phyloP scores from a whole-genome alignment of 2,329 filamentous ascomycete species.

The Sordariomycetes sp. region DNA sequence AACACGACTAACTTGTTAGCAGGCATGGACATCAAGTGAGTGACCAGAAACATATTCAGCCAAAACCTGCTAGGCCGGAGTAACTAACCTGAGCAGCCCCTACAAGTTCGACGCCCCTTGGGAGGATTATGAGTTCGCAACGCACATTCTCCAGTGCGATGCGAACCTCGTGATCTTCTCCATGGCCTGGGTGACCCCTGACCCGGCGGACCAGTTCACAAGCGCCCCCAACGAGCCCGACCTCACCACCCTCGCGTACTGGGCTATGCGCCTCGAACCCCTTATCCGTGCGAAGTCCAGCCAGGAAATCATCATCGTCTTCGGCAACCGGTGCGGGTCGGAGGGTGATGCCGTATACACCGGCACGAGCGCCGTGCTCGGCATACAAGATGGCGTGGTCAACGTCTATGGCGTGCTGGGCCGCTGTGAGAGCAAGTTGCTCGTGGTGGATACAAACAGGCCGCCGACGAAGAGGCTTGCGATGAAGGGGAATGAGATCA shows the following conservation, averaged over 20 bases:
- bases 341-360: constrained; percentile 60
- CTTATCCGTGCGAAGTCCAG: constrained; percentile 37
- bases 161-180: constrained; percentile 57
- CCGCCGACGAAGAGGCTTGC: constrained; percentile 35
- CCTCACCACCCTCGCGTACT: constrained; percentile 63
- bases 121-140: constrained; percentile 32
- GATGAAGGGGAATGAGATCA: not conserved
- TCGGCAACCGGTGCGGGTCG: constrained; percentile 59
- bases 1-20: not conserved
- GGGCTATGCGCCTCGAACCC: constrained; percentile 63
- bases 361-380: constrained; percentile 62
- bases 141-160: constrained; percentile 42
- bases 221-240: constrained; percentile 46
- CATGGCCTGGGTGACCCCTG: constrained; percentile 69
- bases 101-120: constrained; percentile 28
- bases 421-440: constrained; percentile 53
- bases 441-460: constrained; percentile 53
- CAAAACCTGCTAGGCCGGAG: not conserved
- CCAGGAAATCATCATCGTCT: constrained; percentile 57
- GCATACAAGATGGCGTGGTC: constrained; percentile 53
- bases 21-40: constrained; percentile 51
- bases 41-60: not conserved
- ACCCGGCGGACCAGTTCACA: constrained; percentile 33
- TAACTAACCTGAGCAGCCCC: constrained; percentile 12
- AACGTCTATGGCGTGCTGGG: constrained; percentile 60